Evolutionary conservation across 352 stramenopile species (phyloP), one percentile per base, ranked within the genome.

Genomic region (Pythium folliculosum): DNA sequence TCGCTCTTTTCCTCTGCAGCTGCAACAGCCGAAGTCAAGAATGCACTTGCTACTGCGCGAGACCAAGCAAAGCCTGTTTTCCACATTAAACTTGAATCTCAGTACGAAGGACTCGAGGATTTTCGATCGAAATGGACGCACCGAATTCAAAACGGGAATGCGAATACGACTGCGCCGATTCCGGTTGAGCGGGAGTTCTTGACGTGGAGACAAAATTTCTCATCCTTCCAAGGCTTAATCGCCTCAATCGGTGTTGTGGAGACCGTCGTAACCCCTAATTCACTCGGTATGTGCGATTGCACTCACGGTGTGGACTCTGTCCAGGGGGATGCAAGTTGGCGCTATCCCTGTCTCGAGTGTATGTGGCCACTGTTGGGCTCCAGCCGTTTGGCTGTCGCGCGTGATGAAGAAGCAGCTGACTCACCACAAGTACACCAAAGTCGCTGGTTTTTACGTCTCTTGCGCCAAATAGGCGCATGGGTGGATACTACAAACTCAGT

Each of bases 31-130:
- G 67, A 80, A 3, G 22, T 82, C 45, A 73, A 63, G 47, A 50
- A 63, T 6, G 50, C 60, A 17, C 49, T 82, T 3, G 21, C 19
- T 0, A 27, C 23, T 32, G 72, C 66, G 1, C 37, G 59, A 5
- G 22, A 72, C 30, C 25, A 27, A 4, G 49, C 38, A 0, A 78
- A 77, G 44, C 65, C 56, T 6, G 71, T 82, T 1, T 60, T 73
- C 43, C 67, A 80, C 14, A 44, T 79, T 17, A 53, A 80, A 35
- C n/a, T 82, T 17, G 73, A 82, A 51, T 1, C 25, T 35, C 65
- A 63, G 0, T 50, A 73, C 16, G 7, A 55, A 27, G 66, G 38
- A 13, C 48, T 82, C n/a, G 70, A 76, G 0, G 67, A 72, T 2
- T 82, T 80, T 50, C 63, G 54, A 21, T 17, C 21, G 21, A 22